A percentile compares a stretch with the other conserved stretches of the same genome.
These are phyloP conservation scores for Plasmodium adleri DNA, from an alignment of 169 alveolate genomes.

Conservation along the genomic window DNA sequence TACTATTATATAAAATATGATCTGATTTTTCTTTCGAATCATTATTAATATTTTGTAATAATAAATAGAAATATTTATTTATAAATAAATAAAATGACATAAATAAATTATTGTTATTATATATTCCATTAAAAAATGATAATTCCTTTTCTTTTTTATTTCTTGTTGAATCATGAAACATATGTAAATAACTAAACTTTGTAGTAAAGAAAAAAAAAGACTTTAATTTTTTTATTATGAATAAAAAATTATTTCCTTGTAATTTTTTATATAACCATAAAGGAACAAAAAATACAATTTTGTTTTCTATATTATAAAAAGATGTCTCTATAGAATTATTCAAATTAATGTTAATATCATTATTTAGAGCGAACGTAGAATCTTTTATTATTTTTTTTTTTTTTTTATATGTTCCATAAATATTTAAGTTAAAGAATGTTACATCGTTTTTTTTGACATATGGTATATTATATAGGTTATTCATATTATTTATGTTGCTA, in stretches of 20 bases:
- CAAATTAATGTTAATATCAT: too few species aligned
- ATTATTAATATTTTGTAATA: too few species aligned
- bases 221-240: slow-evolving; percentile 35
- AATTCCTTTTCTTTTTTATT: slow-evolving; percentile 38
- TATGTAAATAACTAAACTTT: slow-evolving; percentile 50
- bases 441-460: too few species aligned
- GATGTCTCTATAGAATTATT: too few species aligned
- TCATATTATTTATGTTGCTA: too few species aligned
- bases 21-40: too few species aligned
- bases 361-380: too few species aligned
- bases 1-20: too few species aligned
- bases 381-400: too few species aligned
- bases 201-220: slow-evolving; percentile 68
- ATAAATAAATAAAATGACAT: slow-evolving; percentile 32
- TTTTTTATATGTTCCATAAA: too few species aligned
- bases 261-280: slow-evolving; percentile 66
- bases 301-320: slow-evolving; percentile 30
- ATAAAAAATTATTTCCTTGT: slow-evolving; percentile 57
- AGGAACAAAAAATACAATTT: slow-evolving; percentile 47
- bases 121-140: slow-evolving; percentile 23
- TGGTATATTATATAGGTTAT: too few species aligned
- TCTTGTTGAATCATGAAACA: slow-evolving; percentile 36
- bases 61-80: slow-evolving; percentile 55
- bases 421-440: too few species aligned
- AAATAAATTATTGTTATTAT: slow-evolving; percentile 21